Conservation (phyloP, 495 filamentous ascomycete genomes). For the Amorphotheca resinae region DNA sequence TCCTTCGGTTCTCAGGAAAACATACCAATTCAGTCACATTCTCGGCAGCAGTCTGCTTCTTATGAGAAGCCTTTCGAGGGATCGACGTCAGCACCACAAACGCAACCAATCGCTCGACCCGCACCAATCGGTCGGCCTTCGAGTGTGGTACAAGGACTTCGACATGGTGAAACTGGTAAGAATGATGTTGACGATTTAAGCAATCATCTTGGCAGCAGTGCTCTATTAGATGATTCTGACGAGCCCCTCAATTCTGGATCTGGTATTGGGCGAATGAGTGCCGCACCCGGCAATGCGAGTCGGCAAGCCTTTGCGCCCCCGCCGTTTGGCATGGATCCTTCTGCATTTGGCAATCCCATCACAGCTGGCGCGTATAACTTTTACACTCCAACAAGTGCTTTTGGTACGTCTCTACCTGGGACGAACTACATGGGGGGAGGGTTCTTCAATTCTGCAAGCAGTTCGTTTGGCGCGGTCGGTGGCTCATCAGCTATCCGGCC, state of each 20-base stretch:
- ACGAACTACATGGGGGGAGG: conserved; percentile 16
- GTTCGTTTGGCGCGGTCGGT: conserved; percentile 11
- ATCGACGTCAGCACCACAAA: conserved; percentile 21
- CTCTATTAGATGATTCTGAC: conserved; percentile 74
- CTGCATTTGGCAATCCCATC: conserved; percentile 15
- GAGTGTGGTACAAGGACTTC: conserved; percentile 48
- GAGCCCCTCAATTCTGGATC: conserved; percentile 26
- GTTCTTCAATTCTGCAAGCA: conserved; percentile 8
- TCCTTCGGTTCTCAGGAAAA: conserved; percentile 18
- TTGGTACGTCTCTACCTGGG: conserved; percentile 18
- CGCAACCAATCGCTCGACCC: conserved; percentile 63
- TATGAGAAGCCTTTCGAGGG: conserved; percentile 38
- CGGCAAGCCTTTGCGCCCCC: conserved; percentile 15
- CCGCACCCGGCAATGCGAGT: conserved; percentile 11
- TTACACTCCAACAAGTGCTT: conserved; percentile 20
- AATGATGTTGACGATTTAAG: conserved; percentile 60
- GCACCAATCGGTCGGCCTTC: conserved; percentile 80
- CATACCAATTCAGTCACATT: conserved; percentile 38
- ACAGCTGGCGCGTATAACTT: conserved; percentile 7
- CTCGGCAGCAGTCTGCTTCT: conserved; percentile 46
- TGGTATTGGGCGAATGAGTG: conserved; percentile 21
- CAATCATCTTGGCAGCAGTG: conserved; percentile 82
- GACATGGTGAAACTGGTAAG: conserved; percentile 23
- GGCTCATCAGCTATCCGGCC: conserved; percentile 20
- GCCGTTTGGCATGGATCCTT: conserved; percentile 17